Conservation (phyloP, 2,329 filamentous ascomycete genomes). For the Sporothrix luriei region DNA sequence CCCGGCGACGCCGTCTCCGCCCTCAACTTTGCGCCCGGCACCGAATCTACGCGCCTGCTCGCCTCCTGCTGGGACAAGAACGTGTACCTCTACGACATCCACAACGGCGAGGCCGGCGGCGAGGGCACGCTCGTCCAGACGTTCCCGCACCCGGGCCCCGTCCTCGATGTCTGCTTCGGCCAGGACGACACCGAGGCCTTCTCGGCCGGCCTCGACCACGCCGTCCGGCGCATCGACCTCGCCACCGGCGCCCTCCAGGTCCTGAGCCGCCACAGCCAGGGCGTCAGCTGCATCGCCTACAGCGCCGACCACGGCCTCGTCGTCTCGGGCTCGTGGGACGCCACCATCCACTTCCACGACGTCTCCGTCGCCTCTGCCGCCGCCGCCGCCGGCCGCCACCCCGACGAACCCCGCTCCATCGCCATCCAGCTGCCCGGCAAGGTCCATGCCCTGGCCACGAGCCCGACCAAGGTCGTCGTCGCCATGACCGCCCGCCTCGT, state of each 20-base stretch:
- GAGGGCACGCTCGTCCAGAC: constrained; percentile 67
- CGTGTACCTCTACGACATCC: constrained; percentile 84
- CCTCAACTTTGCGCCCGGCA: constrained; percentile 78
- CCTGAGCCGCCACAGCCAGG: constrained; percentile 75
- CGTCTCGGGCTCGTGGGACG: constrained; percentile 91
- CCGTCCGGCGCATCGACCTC: constrained; percentile 76
- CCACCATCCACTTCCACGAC: constrained; percentile 82
- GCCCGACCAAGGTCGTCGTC: constrained; percentile 79
- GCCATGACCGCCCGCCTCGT: constrained; percentile 94
- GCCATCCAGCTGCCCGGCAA: constrained; percentile 77
- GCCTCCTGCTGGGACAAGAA: constrained; percentile 94
- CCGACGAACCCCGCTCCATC: constrained; percentile 57
- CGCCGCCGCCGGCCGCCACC: no score
- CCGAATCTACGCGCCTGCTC: constrained; percentile 74
- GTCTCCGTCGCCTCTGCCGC: constrained; percentile 46
- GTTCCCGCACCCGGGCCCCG: constrained; percentile 79
- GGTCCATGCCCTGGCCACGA: constrained; percentile 82
- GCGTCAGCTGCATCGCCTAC: constrained; percentile 83
- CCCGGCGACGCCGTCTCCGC: constrained; percentile 87
- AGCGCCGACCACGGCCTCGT: constrained; percentile 76
- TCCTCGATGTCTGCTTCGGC: constrained; percentile 91
- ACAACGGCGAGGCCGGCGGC: constrained; percentile 57
- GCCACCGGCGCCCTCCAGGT: constrained; percentile 70
- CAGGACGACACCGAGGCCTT: constrained; percentile 80
- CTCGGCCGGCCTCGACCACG: constrained; percentile 82